These are phyloP conservation scores for Phytophthora hibernalis DNA, from an alignment of 352 stramenopile genomes.

Conservation along the genomic window DNA sequence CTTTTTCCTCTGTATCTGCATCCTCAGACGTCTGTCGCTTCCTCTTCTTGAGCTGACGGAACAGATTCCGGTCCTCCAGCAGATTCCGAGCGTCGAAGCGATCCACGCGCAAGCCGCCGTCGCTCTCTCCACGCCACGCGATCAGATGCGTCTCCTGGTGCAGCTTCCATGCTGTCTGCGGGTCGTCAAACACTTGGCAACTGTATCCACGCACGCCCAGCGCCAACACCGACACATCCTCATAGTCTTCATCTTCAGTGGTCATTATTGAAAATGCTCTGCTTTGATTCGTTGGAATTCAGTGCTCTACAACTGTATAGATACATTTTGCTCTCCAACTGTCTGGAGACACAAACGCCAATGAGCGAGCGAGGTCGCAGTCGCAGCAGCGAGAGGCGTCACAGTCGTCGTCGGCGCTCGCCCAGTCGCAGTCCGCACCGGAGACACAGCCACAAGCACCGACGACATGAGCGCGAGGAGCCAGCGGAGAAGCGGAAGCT, in stretches of 20 bases:
- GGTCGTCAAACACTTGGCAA: constrained; percentile 61
- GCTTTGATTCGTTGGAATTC: constrained; percentile 26
- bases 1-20: neutral
- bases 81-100: constrained; percentile 74
- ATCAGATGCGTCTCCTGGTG: constrained; percentile 67
- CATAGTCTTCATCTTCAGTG: neutral
- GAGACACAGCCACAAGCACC: constrained; percentile 19
- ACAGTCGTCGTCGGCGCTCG: constrained; percentile 31
- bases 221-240: constrained; percentile 18
- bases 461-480: neutral
- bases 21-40: constrained; percentile 6
- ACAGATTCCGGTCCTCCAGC: constrained; percentile 53
- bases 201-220: constrained; percentile 60
- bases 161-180: constrained; percentile 51
- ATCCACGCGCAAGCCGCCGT: constrained; percentile 50
- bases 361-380: constrained; percentile 28
- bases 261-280: constrained; percentile 15
- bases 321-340: neutral
- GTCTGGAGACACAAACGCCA: neutral
- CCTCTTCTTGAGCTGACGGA: constrained; percentile 59
- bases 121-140: constrained; percentile 48
- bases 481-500: constrained; percentile 33
- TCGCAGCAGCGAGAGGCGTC: neutral
- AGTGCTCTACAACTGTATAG: constrained; percentile 3
- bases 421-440: constrained; percentile 27